phyloP scores from a whole-genome alignment of 441 rosid genomes.

The Erysimum pusillum region DNA sequence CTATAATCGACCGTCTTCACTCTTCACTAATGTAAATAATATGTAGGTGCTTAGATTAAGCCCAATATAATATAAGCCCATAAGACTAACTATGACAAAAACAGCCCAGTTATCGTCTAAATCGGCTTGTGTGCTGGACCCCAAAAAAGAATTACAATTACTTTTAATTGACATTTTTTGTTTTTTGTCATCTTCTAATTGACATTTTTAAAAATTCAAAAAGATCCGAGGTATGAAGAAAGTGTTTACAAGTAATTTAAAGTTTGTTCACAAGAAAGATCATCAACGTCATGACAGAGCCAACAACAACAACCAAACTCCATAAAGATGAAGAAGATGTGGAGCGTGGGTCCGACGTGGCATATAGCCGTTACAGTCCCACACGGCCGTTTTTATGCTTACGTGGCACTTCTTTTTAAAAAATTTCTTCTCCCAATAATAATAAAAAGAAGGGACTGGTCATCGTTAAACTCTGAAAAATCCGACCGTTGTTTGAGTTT shows the following conservation, averaged over 20 bases:
- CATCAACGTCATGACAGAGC: conserved; percentile 1
- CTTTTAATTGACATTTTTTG: conserved; percentile 4
- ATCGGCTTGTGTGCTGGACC: background rate
- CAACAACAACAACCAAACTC: conserved; percentile 8
- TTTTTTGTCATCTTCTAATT: background rate
- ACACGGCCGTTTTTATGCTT: conserved; percentile 35
- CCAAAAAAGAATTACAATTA: background rate
- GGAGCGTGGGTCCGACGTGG: conserved; percentile 51
- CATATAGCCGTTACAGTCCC: conserved; percentile 46
- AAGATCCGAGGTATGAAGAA: conserved; percentile 20
- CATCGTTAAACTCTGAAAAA: conserved; percentile 37
- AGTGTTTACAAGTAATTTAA: too few relatives aligned
- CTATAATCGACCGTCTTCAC: too few relatives aligned
- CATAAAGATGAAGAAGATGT: conserved; percentile 15
- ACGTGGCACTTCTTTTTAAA: too few relatives aligned
- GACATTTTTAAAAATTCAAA: conserved; percentile 18
- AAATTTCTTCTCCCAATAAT: too few relatives aligned
- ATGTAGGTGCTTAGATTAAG: too few relatives aligned
- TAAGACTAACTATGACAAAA: too few relatives aligned
- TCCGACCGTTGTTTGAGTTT: conserved; percentile 49
- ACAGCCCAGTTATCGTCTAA: too few relatives aligned
- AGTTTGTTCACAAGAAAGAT: conserved; percentile 24
- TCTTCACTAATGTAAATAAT: too few relatives aligned
- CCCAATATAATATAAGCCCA: too few relatives aligned
- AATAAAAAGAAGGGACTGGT: background rate